Evolutionary conservation across 192 early-diverging fungal species (phyloP).

Genomic region (Thamnidium elegans): DNA sequence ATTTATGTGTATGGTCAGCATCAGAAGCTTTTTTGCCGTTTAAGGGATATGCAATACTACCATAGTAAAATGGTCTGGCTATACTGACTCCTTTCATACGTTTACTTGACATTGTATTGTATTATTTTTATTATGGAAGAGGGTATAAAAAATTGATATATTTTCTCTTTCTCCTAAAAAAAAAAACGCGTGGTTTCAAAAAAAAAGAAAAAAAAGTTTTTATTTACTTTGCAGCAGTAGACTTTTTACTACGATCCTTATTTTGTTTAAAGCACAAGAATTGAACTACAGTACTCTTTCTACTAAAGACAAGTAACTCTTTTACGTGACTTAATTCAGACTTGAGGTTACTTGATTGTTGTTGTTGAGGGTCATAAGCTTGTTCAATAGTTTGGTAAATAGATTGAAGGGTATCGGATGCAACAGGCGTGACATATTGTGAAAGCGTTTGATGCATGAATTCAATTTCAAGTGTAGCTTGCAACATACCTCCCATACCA

Average conservation of each 20-base stretch:
- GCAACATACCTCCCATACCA: slow-evolving; percentile 89
- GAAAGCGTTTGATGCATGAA: slow-evolving; percentile 83
- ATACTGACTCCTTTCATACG: slow-evolving; percentile 61
- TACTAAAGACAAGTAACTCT: slow-evolving; percentile 47
- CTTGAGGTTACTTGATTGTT: slow-evolving; percentile 44
- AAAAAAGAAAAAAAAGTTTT: too few species aligned
- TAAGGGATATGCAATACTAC: slow-evolving; percentile 76
- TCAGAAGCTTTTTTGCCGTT: slow-evolving; percentile 61
- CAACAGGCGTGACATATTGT: slow-evolving; percentile 67
- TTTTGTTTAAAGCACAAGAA: slow-evolving; percentile 56
- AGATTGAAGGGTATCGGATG: slow-evolving; percentile 65
- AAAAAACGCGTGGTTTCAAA: too few species aligned
- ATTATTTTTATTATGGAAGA: neutral
- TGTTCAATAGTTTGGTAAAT: slow-evolving; percentile 76
- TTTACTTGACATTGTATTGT: slow-evolving; percentile 24
- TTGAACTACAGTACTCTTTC: slow-evolving; percentile 52
- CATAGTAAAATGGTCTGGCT: slow-evolving; percentile 82
- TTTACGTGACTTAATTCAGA: slow-evolving; percentile 53
- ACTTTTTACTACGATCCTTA: slow-evolving; percentile 34
- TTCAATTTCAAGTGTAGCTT: slow-evolving; percentile 90
- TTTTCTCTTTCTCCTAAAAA: too few species aligned
- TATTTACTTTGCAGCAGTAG: slow-evolving; percentile 26
- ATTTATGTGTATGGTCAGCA: slow-evolving; percentile 91
- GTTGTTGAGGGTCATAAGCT: slow-evolving; percentile 51
- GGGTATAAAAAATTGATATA: neutral